phyloP scores from a whole-genome alignment of 2,329 filamentous ascomycete genomes.

The Colletotrichum aenigma region DNA sequence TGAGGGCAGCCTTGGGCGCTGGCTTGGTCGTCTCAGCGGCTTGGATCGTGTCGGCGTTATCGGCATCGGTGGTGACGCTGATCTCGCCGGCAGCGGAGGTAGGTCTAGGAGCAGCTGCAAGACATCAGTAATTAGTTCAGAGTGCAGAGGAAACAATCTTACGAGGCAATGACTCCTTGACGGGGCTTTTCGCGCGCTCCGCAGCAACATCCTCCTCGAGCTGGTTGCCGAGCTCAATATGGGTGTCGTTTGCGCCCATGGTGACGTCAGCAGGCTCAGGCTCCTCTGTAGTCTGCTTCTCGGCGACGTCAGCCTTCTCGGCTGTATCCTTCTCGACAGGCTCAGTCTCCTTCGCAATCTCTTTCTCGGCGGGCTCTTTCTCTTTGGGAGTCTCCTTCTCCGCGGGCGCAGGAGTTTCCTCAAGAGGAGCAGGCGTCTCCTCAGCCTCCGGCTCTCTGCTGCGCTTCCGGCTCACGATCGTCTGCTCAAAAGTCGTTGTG shows the following conservation, averaged over 20 bases:
- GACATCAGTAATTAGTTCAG: background rate
- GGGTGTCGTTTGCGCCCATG: background rate
- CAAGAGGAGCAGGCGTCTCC: background rate
- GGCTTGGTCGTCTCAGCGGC: background rate
- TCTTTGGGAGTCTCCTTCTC: background rate
- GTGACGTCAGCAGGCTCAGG: background rate
- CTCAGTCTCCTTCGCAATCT: background rate
- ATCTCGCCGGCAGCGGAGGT: background rate
- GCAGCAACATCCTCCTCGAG: background rate
- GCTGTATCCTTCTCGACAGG: background rate
- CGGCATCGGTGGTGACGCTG: background rate
- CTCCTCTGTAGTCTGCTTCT: background rate
- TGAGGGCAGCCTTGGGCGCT: background rate
- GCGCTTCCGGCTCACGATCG: conserved; percentile 8
- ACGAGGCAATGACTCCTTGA: background rate
- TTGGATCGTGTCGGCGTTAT: background rate
- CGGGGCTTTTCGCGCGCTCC: background rate
- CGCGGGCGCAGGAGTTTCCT: background rate
- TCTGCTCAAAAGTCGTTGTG: conserved; percentile 5
- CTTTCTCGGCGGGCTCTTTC: background rate
- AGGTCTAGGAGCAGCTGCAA: background rate
- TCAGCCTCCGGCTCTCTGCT: conserved; percentile 7
- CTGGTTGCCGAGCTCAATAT: conserved; percentile 1
- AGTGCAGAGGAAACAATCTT: background rate
- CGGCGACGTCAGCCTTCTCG: background rate